A percentile compares a stretch with the other conserved stretches of the same genome.
phyloP scores from a whole-genome alignment of 2,329 filamentous ascomycete genomes.

The Ophiostoma populinum region DNA sequence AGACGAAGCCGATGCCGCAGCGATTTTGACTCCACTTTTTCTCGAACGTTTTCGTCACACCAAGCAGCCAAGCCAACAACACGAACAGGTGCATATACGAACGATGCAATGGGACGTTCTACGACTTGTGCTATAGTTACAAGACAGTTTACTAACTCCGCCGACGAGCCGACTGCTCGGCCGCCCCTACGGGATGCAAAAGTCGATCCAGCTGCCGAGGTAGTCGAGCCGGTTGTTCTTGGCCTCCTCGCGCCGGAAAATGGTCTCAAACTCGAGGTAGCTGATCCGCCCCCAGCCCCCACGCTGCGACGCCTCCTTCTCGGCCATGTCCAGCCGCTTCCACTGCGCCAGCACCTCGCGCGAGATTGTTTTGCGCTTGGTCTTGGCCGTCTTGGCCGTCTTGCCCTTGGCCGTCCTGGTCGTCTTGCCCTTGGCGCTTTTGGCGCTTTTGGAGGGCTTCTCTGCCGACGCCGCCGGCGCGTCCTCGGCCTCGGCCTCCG shows the following conservation, averaged over 20 bases:
- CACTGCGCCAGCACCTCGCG: constrained; percentile 25
- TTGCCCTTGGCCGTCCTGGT: not conserved
- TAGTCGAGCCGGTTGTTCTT: constrained; percentile 54
- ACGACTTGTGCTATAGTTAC: no score
- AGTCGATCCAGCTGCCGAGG: constrained; percentile 81
- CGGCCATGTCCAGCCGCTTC: constrained; percentile 44
- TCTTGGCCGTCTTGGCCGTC: not conserved
- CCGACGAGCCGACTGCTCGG: no score
- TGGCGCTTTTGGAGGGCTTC: not conserved
- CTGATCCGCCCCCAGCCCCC: constrained; percentile 68
- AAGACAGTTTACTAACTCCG: no score
- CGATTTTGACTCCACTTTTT: no score
- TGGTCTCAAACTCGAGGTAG: constrained; percentile 62
- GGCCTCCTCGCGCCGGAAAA: constrained; percentile 51
- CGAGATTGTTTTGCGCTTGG: constrained; percentile 12
- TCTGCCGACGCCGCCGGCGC: not conserved
- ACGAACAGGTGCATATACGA: no score
- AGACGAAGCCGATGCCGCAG: no score
- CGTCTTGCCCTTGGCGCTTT: not conserved
- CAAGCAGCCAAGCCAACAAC: no score
- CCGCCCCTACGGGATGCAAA: constrained; percentile 40
- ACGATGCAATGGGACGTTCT: no score
- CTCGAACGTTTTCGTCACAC: no score
- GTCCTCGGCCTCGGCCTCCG: constrained; percentile 9
- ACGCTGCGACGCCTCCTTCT: constrained; percentile 48